Evolutionary conservation across 2,329 filamentous ascomycete genomes (phyloP).

Genomic region (Fusarium foetens): DNA sequence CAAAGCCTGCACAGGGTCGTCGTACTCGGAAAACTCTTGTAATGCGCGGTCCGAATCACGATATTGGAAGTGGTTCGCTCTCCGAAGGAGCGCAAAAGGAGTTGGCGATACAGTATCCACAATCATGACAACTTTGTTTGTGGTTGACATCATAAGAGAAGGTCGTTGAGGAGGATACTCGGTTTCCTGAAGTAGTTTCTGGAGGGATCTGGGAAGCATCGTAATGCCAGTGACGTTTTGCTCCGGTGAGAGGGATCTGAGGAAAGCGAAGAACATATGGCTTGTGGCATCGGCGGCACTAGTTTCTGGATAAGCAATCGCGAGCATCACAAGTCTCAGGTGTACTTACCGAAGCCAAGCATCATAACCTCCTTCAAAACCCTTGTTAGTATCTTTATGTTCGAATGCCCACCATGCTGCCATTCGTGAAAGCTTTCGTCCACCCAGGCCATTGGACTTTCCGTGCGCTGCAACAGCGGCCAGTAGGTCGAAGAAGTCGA

Average conservation of each 20-base stretch:
- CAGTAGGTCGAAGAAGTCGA: slow-evolving; percentile 95
- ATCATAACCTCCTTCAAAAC: slow-evolving; percentile 94
- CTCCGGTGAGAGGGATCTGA: slow-evolving; percentile 89
- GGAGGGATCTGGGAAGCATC: slow-evolving; percentile 86
- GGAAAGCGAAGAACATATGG: slow-evolving; percentile 97
- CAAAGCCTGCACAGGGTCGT: slow-evolving; percentile 86
- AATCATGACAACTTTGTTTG: slow-evolving; percentile 94
- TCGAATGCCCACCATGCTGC: slow-evolving; percentile 99
- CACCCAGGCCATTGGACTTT: slow-evolving; percentile 91
- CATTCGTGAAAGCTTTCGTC: slow-evolving; percentile 92
- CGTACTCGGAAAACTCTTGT: slow-evolving; percentile 85
- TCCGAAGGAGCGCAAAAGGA: slow-evolving; percentile 87
- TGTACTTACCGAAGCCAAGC: slow-evolving; percentile 78
- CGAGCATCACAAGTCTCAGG: slow-evolving; percentile 4
- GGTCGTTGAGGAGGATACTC: slow-evolving; percentile 91
- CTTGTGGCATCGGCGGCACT: slow-evolving; percentile 95
- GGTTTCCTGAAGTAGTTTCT: slow-evolving; percentile 89
- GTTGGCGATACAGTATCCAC: slow-evolving; percentile 95
- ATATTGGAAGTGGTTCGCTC: slow-evolving; percentile 95
- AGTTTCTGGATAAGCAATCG: slow-evolving; percentile 26
- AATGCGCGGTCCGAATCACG: slow-evolving; percentile 87
- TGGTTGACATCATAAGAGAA: slow-evolving; percentile 78
- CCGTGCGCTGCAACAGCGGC: slow-evolving; percentile 91
- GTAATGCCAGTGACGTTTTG: slow-evolving; percentile 81
- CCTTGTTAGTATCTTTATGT: slow-evolving; percentile 84